Conservation (phyloP, 176 grass and related monocot species). For the Zea mays region DNA sequence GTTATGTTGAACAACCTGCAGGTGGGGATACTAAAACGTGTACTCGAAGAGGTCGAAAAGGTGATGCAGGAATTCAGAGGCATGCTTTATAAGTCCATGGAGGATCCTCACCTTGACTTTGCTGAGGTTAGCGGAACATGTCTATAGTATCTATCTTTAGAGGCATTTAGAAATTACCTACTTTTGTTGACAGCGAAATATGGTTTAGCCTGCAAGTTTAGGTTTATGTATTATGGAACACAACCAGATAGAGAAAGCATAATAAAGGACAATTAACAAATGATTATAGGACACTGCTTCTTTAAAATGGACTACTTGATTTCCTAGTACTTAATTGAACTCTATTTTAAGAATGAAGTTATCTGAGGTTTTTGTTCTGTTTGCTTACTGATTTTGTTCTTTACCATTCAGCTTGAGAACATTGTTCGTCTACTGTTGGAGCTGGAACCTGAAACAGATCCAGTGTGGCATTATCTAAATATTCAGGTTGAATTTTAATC, state of each 20-base stretch:
- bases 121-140: constrained; percentile 67
- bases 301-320: constrained; percentile 31
- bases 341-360: constrained; percentile 31
- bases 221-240: constrained; percentile 24
- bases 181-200: constrained; percentile 27
- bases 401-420: constrained; percentile 83
- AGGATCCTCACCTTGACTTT: constrained; percentile 95
- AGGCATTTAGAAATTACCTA: constrained; percentile 22
- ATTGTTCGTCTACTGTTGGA: constrained; percentile 92
- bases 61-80: constrained; percentile 98
- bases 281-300: constrained; percentile 22
- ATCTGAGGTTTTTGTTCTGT: constrained; percentile 41
- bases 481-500: constrained; percentile 72
- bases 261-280: constrained; percentile 11
- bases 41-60: constrained; percentile 97
- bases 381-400: constrained; percentile 28
- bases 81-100: constrained; percentile 99
- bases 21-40: constrained; percentile 96
- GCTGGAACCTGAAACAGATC: constrained; percentile 97
- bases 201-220: constrained; percentile 16
- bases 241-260: neutral
- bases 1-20: constrained; percentile 46
- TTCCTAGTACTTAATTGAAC: constrained; percentile 14
- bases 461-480: constrained; percentile 98
- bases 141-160: constrained; percentile 18